phyloP scores from a whole-genome alignment of 2,329 filamentous ascomycete species.

The Cryphonectria radicalis region DNA sequence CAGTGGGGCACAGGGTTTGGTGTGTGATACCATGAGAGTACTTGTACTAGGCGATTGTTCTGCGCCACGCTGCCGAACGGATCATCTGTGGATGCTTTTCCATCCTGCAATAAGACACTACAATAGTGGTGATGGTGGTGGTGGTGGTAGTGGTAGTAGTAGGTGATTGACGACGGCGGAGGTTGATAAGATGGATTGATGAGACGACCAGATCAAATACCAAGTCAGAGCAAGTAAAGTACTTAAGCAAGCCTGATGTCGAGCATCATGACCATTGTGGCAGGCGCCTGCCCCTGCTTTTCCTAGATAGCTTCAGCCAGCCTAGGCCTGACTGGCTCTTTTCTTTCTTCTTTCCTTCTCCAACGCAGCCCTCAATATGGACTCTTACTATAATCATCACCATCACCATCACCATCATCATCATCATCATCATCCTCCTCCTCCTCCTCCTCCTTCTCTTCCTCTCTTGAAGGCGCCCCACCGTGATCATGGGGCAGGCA shows the following conservation, averaged over 20 bases:
- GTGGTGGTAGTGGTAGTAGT: not conserved
- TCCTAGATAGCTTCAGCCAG: too few relatives aligned
- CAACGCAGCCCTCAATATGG: too few relatives aligned
- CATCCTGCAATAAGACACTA: not conserved
- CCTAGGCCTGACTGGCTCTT: not conserved
- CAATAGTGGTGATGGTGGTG: not conserved
- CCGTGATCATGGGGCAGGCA: not conserved
- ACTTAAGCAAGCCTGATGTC: not conserved
- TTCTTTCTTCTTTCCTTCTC: not conserved
- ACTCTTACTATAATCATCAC: too few relatives aligned
- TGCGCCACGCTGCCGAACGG: not conserved
- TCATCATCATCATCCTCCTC: not conserved
- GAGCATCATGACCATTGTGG: not conserved
- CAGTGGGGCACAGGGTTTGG: not conserved
- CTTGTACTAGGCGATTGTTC: not conserved
- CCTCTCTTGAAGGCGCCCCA: not conserved
- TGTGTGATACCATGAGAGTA: not conserved
- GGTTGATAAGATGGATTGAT: not conserved
- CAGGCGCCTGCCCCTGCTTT: too few relatives aligned
- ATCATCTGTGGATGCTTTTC: not conserved
- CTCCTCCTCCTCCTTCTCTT: too few relatives aligned
- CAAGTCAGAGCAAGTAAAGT: not conserved
- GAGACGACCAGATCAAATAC: not conserved
- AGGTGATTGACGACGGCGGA: not conserved
- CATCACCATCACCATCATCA: not conserved